Base-by-base conservation (phyloP, 176 grass and related monocot genomes). In the Coix lacrymajobi region DNA sequence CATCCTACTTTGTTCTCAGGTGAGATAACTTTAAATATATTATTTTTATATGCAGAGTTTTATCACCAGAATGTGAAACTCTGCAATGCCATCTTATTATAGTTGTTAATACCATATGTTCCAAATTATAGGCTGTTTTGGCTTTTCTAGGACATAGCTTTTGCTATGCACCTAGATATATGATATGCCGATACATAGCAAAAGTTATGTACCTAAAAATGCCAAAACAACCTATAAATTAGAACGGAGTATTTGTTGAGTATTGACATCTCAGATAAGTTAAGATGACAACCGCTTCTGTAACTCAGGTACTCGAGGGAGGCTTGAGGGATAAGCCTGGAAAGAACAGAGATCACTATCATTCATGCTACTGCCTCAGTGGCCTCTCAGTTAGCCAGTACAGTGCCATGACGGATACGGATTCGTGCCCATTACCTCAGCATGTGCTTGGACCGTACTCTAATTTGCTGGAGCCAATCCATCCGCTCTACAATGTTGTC, bases 321-420 rank as follows among this genome's bases (percentile, higher is more conserved):
- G 96, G 96, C 7, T 93, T 95, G 83, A 92, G 87, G 85, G 96
- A 98, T 87, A 98, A 98, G 77, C 96, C 96, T 54, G 96, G 92
- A 46, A 98, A 98, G 75, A 71, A 85, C 72, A 88, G 85, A 79
- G 96, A 95, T 73, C 78, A 89, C 68, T 95, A 98, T 38, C 96
- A 98, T 85, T 88, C 96, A 7, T 95, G 96, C 66, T 98, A 98
- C 81, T 98, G 96, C 75, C 92, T 98, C 32, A 95, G 96, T 65
- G 96, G 96, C 17, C 83, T 98, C 71, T 93, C 90, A 30, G 69
- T 92, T 46, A 85, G 90, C 54, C 96, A 98, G 71, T 80, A 98
- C 83, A 87, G 91, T 29, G 92, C 75, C 63, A 87, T 71, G 68
- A 78, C 38, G 30, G 85, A 88, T 73, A 36, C 78, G 1, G 83